Base-by-base conservation (phyloP, 2,329 filamentous ascomycete genomes). In the Plenodomus tracheiphilus region DNA sequence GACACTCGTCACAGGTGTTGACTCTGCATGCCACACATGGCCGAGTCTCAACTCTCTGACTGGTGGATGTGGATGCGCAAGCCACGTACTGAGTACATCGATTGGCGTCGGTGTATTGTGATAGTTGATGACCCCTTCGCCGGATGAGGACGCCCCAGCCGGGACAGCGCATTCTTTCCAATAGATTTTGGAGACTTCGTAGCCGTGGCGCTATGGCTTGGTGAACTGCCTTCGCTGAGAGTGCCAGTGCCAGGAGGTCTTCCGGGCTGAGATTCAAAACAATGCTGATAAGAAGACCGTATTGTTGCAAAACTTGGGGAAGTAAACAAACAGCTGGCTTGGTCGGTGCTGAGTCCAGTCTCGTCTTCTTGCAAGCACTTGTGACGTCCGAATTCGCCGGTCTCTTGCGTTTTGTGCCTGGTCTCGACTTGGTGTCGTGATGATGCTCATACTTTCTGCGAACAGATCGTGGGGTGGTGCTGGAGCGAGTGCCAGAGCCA, bases 1-100 rank as follows among this genome's bases (percentile, higher is more conserved):
- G 61, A 39, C 68, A 71, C 44, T 71, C 68, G 34, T 71, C 51
- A 51, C 68, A 71, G 2, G 68, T 71, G n/a, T 50, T 68, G 1
- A 59, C 47, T 15, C 56, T 58, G 46, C 68, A 71, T 7, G 36
- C 50, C 8, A 51, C 39, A 37, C 68, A 71, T 13, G 68, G 61
- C 15, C 46, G 55, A 18, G 58, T 59, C 21, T 64, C 57, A 15
- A 64, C 47, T 2, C 21, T 11, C 1, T 44, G 39, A 10, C 47
- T 32, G 2, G 28, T 34, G 10, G 48, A 43, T 10, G 19, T 35
- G 8, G 59, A 52, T 6, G 59, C 59, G 37, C 68, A 71, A 34
- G 55, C 39, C 19, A 61, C 57, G 32, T 57, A 57, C 22, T 67
- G 61, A 4, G 40, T 58, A 49, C 60, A 65, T 11, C 58, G 40